Evolutionary conservation across 495 filamentous ascomycete genomes (phyloP), one percentile per base, ranked within the genome.

Genomic region (Penicillium angulare): DNA sequence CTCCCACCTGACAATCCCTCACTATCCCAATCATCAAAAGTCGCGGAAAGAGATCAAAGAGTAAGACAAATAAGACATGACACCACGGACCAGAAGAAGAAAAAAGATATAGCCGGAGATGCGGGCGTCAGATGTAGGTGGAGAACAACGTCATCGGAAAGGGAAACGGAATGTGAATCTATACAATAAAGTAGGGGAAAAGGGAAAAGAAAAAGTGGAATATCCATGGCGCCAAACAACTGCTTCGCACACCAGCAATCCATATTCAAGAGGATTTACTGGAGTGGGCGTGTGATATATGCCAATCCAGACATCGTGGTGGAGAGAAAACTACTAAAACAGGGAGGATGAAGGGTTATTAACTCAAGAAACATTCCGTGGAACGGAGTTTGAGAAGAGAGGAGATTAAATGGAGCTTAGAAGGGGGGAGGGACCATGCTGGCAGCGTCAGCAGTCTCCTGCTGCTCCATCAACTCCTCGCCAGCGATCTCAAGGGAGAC

Each of bases 391-490:
- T 33, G 45, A 53, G 45, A 45, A 23, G 31, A 8, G 18, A 33
- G 39, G 36, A 49, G 17, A n/a, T n/a, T n/a, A 49, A 45, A 79
- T 82, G 46, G 52, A 45, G 56, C 56, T 68, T 80, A 83, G 71
- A 83, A 82, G 34, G 79, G 79, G 50, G 75, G 75, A 53, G 74
- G 74, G 23, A 72, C 60, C 57, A 79, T 69, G 60, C 61, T 66
- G 52, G 75, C 64, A 31, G 71, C 60, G 20, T 75, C 76, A 43
- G 76, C 70, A 67, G 76, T 79, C 68, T 97, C 90, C 75, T 95
- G 87, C 71, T 90, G 87, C 67, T 92, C 89, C 79, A 96, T 90
- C 63, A 97, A 74, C 59, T 96, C 92, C 64, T 97, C 91, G 41
- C 83, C 78, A 46, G 86, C 84, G 47, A 89, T 83, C 78, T 99